Conservation (phyloP, 768 basidiomycete species). For the Suillus cothurnatus region DNA sequence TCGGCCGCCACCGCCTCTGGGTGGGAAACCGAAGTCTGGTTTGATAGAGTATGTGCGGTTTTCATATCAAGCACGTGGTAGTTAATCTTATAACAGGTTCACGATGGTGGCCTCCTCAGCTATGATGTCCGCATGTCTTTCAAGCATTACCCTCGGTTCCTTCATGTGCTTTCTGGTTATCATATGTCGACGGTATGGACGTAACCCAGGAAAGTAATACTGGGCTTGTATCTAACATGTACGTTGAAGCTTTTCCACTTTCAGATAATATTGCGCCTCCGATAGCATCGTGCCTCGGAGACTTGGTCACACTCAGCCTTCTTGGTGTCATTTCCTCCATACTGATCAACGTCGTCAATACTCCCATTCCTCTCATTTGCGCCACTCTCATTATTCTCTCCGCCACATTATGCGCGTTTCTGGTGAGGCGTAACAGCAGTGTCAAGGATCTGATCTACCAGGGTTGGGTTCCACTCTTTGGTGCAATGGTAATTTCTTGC, state of each 20-base stretch:
- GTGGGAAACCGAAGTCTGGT: slow-evolving; percentile 38
- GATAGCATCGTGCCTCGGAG: slow-evolving; percentile 89
- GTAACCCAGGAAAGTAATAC: slow-evolving; percentile 73
- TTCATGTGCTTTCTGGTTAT: slow-evolving; percentile 91
- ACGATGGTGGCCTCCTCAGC: slow-evolving; percentile 75
- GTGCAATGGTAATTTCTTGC: slow-evolving; percentile 87
- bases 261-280: slow-evolving; percentile 96
- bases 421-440: slow-evolving; percentile 66
- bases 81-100: slow-evolving; percentile 49
- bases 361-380: slow-evolving; percentile 61
- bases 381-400: slow-evolving; percentile 51
- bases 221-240: neutral
- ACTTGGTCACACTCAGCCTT: slow-evolving; percentile 86
- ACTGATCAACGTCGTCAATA: slow-evolving; percentile 68
- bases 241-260: neutral
- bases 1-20: slow-evolving; percentile 26
- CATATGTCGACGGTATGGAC: slow-evolving; percentile 68
- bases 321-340: slow-evolving; percentile 73
- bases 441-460: slow-evolving; percentile 73
- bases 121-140: slow-evolving; percentile 80
- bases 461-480: slow-evolving; percentile 90
- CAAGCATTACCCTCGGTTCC: slow-evolving; percentile 79
- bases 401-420: slow-evolving; percentile 50
- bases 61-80: slow-evolving; percentile 1
- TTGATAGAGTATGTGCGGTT: slow-evolving; percentile 37